Percentiles rank a stretch among this genome's conserved stretches.
Evolutionary conservation across 192 early-diverging fungal species (phyloP).

Genomic region (Dimargaris verticillata): DNA sequence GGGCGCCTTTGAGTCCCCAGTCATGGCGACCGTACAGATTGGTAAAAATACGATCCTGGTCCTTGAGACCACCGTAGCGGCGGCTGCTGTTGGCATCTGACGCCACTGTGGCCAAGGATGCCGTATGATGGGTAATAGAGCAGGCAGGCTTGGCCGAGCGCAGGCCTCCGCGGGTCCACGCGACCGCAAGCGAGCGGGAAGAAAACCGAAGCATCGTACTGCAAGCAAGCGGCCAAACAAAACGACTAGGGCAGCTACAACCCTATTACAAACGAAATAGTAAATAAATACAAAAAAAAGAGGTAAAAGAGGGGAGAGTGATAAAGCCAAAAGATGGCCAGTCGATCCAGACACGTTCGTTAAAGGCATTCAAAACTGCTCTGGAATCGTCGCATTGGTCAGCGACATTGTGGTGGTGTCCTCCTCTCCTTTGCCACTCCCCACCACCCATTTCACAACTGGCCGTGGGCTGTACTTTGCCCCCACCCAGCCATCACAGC

Average conservation of each 20-base stretch:
- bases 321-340: not conserved
- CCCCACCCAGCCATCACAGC: too few species aligned
- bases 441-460: too few species aligned
- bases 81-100: conserved; percentile 12
- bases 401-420: too few species aligned
- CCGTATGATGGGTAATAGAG: not conserved
- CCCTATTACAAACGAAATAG: not conserved
- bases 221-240: too few species aligned
- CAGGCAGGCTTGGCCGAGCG: too few species aligned
- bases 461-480: too few species aligned
- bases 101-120: conserved; percentile 8
- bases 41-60: conserved; percentile 95
- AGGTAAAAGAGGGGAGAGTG: not conserved
- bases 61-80: conserved; percentile 53
- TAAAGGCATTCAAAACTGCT: not conserved
- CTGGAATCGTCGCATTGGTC: not conserved
- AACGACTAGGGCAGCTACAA: too few species aligned
- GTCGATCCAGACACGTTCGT: too few species aligned
- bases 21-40: conserved; percentile 92
- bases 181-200: too few species aligned
- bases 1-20: conserved; percentile 69
- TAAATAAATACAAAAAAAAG: not conserved
- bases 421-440: too few species aligned
- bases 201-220: too few species aligned
- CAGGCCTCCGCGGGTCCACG: too few species aligned